Evolutionary conservation across 129 eudicot species (phyloP).

Genomic region (Flaveria sonorensis): DNA sequence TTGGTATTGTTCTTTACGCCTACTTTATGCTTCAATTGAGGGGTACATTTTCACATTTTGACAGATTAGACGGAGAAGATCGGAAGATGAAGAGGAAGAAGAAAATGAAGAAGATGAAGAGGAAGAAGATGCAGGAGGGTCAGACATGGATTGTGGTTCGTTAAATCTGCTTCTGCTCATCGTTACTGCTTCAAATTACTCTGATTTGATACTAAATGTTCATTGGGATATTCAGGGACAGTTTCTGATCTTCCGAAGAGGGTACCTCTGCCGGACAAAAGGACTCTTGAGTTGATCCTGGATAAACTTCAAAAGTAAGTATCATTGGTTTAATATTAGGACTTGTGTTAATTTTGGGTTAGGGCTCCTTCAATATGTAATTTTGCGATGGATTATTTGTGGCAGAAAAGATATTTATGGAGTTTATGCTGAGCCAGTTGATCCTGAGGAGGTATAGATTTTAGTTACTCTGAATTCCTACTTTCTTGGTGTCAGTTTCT

Average conservation of each 20-base stretch:
- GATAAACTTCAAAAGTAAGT: conserved; percentile 97
- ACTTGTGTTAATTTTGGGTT: conserved; percentile 1
- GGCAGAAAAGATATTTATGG: conserved; percentile 95
- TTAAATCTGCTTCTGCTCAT: conserved; percentile 12
- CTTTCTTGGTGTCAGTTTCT: not conserved
- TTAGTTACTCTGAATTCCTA: conserved; percentile 1
- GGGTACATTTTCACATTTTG: conserved; percentile 32
- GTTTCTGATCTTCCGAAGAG: conserved; percentile 40
- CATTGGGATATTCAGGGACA: conserved; percentile 45
- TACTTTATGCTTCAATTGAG: conserved; percentile 15
- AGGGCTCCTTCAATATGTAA: conserved; percentile 15
- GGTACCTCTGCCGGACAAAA: conserved; percentile 70
- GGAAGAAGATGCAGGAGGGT: conserved; percentile 43
- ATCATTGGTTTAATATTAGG: not conserved
- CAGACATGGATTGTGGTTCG: conserved; percentile 63
- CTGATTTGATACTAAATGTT: conserved; percentile 20
- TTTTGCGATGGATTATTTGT: conserved; percentile 37
- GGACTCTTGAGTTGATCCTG: conserved; percentile 73
- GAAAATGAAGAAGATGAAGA: not conserved
- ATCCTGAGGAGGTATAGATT: conserved; percentile 82
- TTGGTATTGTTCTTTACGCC: conserved; percentile 18
- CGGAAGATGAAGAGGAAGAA: conserved; percentile 20
- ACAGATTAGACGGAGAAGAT: conserved; percentile 55
- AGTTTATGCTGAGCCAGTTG: conserved; percentile 92
- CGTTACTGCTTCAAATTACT: conserved; percentile 1